A percentile compares a stretch with the other conserved stretches of the same genome.
Evolutionary conservation across 352 stramenopile species (phyloP).

Genomic region (Thraustotheca clavata): DNA sequence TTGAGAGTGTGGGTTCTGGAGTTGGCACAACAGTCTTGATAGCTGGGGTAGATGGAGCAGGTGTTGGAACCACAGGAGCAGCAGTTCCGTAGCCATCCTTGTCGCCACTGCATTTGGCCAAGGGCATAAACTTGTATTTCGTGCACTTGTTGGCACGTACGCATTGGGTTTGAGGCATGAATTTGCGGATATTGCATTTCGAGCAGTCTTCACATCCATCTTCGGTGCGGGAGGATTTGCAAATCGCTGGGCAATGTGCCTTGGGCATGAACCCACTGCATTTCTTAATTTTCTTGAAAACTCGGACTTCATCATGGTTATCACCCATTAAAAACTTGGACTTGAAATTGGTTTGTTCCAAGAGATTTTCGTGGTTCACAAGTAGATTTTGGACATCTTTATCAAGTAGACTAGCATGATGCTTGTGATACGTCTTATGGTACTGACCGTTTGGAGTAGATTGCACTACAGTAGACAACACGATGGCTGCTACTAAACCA

Average conservation of each 20-base stretch:
- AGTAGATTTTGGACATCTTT: too few relatives aligned
- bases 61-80: background rate
- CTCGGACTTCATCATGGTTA: too few relatives aligned
- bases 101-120: background rate
- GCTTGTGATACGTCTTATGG: too few relatives aligned
- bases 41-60: background rate
- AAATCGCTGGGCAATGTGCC: background rate
- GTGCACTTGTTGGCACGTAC: background rate
- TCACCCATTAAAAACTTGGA: too few relatives aligned
- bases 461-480: too few relatives aligned
- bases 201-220: constrained; percentile 8
- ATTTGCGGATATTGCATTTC: constrained; percentile 3
- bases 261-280: constrained; percentile 11
- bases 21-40: background rate
- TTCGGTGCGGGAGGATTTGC: background rate
- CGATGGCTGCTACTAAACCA: background rate
- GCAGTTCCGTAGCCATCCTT: background rate
- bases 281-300: background rate
- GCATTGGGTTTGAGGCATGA: constrained; percentile 14
- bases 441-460: too few relatives aligned
- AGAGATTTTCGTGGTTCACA: too few relatives aligned
- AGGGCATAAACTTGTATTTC: constrained; percentile 4
- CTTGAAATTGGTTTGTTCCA: too few relatives aligned
- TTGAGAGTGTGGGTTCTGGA: background rate
- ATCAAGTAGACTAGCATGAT: too few relatives aligned